Evolutionary conservation across 2,329 filamentous ascomycete genomes (phyloP).

Genomic region (Aschersonia sp.): DNA sequence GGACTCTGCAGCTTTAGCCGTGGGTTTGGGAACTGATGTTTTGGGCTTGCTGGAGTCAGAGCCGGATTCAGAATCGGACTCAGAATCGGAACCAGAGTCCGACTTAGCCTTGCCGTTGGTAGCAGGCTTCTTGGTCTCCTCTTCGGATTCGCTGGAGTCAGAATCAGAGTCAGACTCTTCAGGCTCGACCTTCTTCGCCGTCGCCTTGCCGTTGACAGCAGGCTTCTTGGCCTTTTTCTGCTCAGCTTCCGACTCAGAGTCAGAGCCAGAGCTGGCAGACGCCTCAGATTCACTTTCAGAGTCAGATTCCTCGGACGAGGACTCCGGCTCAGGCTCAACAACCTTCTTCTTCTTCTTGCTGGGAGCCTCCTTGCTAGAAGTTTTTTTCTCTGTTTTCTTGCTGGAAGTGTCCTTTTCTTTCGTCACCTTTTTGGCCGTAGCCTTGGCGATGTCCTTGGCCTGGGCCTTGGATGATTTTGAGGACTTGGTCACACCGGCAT

Average conservation of each 20-base stretch:
- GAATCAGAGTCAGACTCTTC: slow-evolving; percentile 16
- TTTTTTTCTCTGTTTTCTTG: background rate
- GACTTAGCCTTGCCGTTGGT: slow-evolving; percentile 12
- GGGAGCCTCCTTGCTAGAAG: slow-evolving; percentile 4
- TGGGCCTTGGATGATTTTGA: slow-evolving; percentile 50
- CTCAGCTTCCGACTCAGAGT: slow-evolving; percentile 18
- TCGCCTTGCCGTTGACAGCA: slow-evolving; percentile 11
- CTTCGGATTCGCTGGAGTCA: slow-evolving; percentile 23
- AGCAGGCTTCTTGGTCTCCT: slow-evolving; percentile 16
- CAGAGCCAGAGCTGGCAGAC: slow-evolving; percentile 6
- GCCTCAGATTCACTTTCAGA: slow-evolving; percentile 17
- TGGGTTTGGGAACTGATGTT: slow-evolving; percentile 6
- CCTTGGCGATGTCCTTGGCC: slow-evolving; percentile 52
- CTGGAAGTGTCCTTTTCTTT: background rate
- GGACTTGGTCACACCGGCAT: slow-evolving; percentile 52
- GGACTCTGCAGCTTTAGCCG: slow-evolving; percentile 14
- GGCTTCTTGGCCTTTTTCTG: slow-evolving; percentile 13
- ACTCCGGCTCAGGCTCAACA: slow-evolving; percentile 20
- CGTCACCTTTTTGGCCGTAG: background rate
- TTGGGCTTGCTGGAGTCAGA: slow-evolving; percentile 13
- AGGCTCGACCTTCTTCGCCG: slow-evolving; percentile 10
- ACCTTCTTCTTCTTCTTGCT: slow-evolving; percentile 30
- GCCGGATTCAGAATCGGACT: slow-evolving; percentile 16
- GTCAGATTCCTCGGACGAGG: slow-evolving; percentile 20
- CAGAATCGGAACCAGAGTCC: slow-evolving; percentile 14